phyloP scores from a whole-genome alignment of 2,329 filamentous ascomycete species.

The Beauveria sp. region DNA sequence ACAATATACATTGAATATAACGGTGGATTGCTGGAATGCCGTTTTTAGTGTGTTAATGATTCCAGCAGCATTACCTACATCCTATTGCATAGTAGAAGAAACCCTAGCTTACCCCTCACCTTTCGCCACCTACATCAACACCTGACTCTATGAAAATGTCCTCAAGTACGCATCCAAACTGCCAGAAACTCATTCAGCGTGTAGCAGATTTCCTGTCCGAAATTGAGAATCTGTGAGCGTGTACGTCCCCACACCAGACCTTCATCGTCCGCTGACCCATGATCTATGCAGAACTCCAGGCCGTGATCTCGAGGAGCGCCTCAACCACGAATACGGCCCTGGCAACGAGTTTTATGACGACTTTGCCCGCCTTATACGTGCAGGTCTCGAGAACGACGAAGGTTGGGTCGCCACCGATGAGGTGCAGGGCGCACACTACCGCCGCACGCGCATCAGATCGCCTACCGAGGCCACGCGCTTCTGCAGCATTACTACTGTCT shows the following conservation, averaged over 20 bases:
- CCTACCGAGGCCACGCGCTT: slow-evolving; percentile 39
- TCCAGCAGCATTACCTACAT: background rate
- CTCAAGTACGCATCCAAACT: slow-evolving; percentile 2
- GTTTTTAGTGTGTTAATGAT: too few relatives aligned
- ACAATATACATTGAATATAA: background rate
- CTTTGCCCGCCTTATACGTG: slow-evolving; percentile 29
- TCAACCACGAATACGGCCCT: slow-evolving; percentile 36
- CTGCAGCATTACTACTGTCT: slow-evolving; percentile 50
- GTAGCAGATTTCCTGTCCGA: slow-evolving; percentile 2
- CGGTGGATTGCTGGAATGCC: background rate
- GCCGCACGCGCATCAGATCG: slow-evolving; percentile 36
- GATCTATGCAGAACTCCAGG: slow-evolving; percentile 32
- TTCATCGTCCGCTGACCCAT: background rate
- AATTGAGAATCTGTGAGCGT: slow-evolving; percentile 3
- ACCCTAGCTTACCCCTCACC: slow-evolving; percentile 2
- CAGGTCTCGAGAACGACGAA: slow-evolving; percentile 29
- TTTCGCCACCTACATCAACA: background rate
- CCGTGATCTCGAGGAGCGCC: slow-evolving; percentile 33
- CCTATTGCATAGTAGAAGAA: background rate
- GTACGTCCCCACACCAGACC: background rate
- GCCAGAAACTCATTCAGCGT: slow-evolving; percentile 4
- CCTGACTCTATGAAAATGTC: background rate
- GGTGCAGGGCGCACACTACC: slow-evolving; percentile 38
- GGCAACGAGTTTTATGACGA: slow-evolving; percentile 35
- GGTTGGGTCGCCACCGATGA: slow-evolving; percentile 38